Base-by-base conservation (phyloP, 257 asterid species). In the Verbena officinalis region DNA sequence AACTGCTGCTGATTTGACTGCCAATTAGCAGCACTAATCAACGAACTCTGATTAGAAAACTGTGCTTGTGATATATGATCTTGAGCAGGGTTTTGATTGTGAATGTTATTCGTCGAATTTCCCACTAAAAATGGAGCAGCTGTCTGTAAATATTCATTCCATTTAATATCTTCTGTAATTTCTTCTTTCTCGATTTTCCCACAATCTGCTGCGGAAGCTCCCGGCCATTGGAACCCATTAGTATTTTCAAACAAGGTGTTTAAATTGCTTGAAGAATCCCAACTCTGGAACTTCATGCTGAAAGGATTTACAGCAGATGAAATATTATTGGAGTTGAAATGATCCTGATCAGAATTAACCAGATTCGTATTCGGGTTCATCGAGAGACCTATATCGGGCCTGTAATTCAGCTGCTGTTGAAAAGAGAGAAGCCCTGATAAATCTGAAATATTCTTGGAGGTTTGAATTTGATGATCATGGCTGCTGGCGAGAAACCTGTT, bases 81-180 rank as follows among this genome's bases (percentile, higher is more conserved):
- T 59, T 70, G 72, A 62, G 55, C 33, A 56, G 55, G 33, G 17
- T 21, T 43, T 53, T 73, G 81, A 70, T 55, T 60, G 0, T 42
- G 71, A 2, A 59, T 12, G 9, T 31, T 15, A n/a, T 16, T 44
- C 17, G 23, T 74, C 11, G 40, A 4, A 36, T 36, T 36, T 14
- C 78, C 84, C 12, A 58, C 39, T 8, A 80, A 46, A 31, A 64
- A 70, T 20, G 84, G 93, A 36, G 78, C 2, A 36, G 11, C 40
- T 36, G 40, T 5, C 46, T 78, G 91, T 39, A 79, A 48, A 78
- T 84, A 75, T 5, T 89, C 82, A 0, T 65, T 57, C 88, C 89
- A 77, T 75, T 71, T 81, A n/a, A 71, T 70, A 52, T 73, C 81
- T 31, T 78, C 85, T 10, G 68, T 60, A 38, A 60, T 9, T 19